A percentile compares a stretch with the other conserved stretches of the same genome.
These are phyloP conservation scores for Populus tomentosa DNA, from an alignment of 441 rosid genomes.

Conservation along the genomic window DNA sequence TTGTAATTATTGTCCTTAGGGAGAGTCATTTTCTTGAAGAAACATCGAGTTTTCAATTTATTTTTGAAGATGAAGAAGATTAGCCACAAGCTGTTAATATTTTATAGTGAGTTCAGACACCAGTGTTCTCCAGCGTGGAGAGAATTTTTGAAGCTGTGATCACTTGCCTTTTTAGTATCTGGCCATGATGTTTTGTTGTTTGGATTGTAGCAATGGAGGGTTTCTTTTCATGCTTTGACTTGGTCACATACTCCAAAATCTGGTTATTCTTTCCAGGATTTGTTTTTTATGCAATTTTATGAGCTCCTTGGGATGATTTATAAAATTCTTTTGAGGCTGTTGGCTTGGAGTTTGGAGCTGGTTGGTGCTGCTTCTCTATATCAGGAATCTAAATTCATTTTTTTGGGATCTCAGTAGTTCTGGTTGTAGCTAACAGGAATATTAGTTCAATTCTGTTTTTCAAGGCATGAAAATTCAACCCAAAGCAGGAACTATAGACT, in stretches of 20 bases:
- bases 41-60: neutral
- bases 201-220: neutral
- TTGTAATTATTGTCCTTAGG: neutral
- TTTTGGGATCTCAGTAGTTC: neutral
- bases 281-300: neutral
- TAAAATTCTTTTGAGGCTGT: neutral
- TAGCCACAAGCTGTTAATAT: neutral
- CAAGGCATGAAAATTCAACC: neutral
- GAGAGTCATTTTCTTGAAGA: neutral
- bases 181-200: neutral
- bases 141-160: neutral
- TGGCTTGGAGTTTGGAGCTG: neutral
- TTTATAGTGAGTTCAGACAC: neutral
- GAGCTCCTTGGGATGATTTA: neutral
- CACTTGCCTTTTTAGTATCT: neutral
- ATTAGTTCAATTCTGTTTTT: neutral
- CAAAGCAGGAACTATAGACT: neutral
- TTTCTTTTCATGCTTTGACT: neutral
- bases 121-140: neutral
- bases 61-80: neutral
- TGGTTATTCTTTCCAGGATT: neutral
- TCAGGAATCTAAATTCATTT: neutral
- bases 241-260: neutral
- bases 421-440: neutral
- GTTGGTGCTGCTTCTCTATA: neutral